Conservation (phyloP, 2,329 filamentous ascomycete species). For the Colletotrichum lindemuthianum region DNA sequence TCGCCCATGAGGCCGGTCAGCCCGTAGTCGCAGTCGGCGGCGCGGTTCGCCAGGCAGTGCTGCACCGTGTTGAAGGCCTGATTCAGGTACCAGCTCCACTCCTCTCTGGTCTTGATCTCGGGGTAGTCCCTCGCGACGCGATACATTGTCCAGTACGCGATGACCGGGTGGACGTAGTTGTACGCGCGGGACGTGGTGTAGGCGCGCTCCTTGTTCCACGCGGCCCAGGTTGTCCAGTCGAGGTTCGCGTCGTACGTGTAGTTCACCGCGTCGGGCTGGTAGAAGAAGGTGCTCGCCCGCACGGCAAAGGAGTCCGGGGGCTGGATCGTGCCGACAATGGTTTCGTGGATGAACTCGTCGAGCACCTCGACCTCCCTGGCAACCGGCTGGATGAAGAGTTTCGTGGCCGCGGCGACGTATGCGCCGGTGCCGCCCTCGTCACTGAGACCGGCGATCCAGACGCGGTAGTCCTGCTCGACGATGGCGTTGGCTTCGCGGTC, state of each 20-base stretch:
- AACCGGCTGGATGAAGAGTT: slow-evolving; percentile 62
- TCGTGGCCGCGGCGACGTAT: slow-evolving; percentile 64
- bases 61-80: slow-evolving; percentile 63
- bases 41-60: slow-evolving; percentile 49
- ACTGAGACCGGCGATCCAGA: slow-evolving; percentile 68
- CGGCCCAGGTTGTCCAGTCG: slow-evolving; percentile 51
- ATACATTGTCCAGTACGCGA: slow-evolving; percentile 67
- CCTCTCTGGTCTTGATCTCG: slow-evolving; percentile 41
- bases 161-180: slow-evolving; percentile 67
- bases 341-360: slow-evolving; percentile 63
- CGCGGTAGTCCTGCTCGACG: slow-evolving; percentile 59
- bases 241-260: slow-evolving; percentile 56
- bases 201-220: slow-evolving; percentile 49
- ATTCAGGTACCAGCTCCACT: slow-evolving; percentile 64
- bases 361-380: slow-evolving; percentile 60
- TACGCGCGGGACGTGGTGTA: slow-evolving; percentile 63
- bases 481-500: slow-evolving; percentile 58
- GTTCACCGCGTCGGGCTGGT: slow-evolving; percentile 55
- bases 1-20: slow-evolving; percentile 68
- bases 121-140: slow-evolving; percentile 62
- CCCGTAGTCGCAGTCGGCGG: slow-evolving; percentile 49
- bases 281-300: slow-evolving; percentile 62
- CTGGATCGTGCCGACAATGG: slow-evolving; percentile 61
- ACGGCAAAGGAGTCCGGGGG: slow-evolving; percentile 54
- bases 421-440: slow-evolving; percentile 68